Conservation (phyloP, 164 flowering plant genomes). For the Liquidambar formosana region DNA sequence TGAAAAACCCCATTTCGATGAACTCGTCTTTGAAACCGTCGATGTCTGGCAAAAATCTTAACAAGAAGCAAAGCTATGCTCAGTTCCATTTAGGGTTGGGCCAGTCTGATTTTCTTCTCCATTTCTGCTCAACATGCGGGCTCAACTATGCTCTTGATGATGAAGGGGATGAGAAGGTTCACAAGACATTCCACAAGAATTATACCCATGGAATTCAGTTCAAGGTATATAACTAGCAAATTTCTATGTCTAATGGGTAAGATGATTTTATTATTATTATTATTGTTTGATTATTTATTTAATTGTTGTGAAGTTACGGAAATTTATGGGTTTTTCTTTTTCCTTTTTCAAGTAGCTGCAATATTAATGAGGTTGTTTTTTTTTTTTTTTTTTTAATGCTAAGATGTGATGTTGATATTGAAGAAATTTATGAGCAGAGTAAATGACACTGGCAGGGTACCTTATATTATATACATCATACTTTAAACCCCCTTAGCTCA, state of each 20-base stretch:
- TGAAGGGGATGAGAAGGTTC: slow-evolving; percentile 14
- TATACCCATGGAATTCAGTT: neutral
- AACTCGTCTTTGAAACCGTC: slow-evolving; percentile 13
- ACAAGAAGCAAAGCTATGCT: slow-evolving; percentile 83
- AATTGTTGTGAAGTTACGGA: too few species aligned
- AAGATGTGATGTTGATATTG: too few species aligned
- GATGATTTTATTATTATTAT: too few species aligned
- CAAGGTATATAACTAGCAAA: neutral
- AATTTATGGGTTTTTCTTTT: too few species aligned
- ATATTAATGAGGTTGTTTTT: too few species aligned
- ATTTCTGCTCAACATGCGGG: slow-evolving; percentile 60
- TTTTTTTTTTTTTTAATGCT: too few species aligned
- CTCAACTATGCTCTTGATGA: slow-evolving; percentile 71
- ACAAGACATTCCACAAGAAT: neutral
- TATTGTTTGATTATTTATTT: too few species aligned
- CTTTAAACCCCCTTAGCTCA: too few species aligned
- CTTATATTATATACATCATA: too few species aligned
- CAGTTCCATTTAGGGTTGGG: slow-evolving; percentile 83
- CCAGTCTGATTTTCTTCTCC: slow-evolving; percentile 88
- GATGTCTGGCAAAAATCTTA: slow-evolving; percentile 25
- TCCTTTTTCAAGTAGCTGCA: too few species aligned
- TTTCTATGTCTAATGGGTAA: neutral
- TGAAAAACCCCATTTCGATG: slow-evolving; percentile 12
- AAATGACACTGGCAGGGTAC: too few species aligned
- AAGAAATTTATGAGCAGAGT: too few species aligned